These are phyloP conservation scores for Suillus hirtellus DNA, from an alignment of 768 basidiomycete genomes.

Conservation along the genomic window DNA sequence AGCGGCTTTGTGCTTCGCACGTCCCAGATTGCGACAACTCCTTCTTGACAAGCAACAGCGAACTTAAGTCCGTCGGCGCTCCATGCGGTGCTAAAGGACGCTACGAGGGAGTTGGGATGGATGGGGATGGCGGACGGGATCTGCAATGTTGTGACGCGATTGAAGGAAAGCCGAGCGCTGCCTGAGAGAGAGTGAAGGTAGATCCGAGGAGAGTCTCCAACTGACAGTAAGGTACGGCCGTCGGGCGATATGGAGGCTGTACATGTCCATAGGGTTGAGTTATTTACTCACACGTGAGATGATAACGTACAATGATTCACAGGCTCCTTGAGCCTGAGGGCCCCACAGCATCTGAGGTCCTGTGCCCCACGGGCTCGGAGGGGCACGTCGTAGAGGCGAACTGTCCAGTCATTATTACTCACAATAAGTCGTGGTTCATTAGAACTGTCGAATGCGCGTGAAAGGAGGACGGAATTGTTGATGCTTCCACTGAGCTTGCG, in stretches of 20 bases:
- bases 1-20: conserved; percentile 72
- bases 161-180: conserved; percentile 59
- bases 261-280: conserved; percentile 15
- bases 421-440: conserved; percentile 77
- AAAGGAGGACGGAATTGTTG: conserved; percentile 75
- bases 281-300: conserved; percentile 6
- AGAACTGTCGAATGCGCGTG: conserved; percentile 60
- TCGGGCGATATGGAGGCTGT: conserved; percentile 89
- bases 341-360: conserved; percentile 50
- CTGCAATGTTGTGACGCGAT: conserved; percentile 65
- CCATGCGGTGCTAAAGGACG: conserved; percentile 82
- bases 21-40: conserved; percentile 80
- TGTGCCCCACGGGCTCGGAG: conserved; percentile 43
- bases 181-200: conserved; percentile 79
- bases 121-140: conserved; percentile 57
- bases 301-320: conserved; percentile 75
- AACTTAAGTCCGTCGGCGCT: conserved; percentile 75
- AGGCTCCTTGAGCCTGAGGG: conserved; percentile 61
- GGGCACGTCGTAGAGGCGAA: conserved; percentile 80
- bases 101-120: conserved; percentile 49
- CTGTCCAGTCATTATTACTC: conserved; percentile 82
- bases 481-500: conserved; percentile 63
- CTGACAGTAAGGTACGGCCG: conserved; percentile 81
- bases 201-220: conserved; percentile 87
- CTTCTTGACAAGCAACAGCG: conserved; percentile 82